Base-by-base conservation (phyloP, 2,329 filamentous ascomycete species). In the Botrytis porri region DNA sequence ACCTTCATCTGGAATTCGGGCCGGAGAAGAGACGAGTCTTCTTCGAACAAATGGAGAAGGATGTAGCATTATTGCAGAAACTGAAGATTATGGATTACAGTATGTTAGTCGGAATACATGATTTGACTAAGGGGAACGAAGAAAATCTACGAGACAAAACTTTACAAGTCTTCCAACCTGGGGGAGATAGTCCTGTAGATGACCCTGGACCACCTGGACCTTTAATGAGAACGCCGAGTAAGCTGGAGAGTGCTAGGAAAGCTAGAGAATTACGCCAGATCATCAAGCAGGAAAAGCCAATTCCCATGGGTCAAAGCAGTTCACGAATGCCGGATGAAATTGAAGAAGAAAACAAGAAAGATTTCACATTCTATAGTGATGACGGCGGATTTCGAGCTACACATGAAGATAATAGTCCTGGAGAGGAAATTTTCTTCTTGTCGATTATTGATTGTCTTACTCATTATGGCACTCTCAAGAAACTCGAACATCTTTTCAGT, bases 11-110 rank as follows among this genome's bases (percentile, higher is more conserved):
- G 48, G 94, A 98, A 80, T 89, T 98, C 77, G 96, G 96, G 18
- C 90, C 96, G 9, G 87, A 91, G 75, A 98, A 98, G 85, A 97
- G 95, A 83, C 87, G 90, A 65, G 84, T 94, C 32, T 99, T 99
- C 81, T 86, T 98, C 64, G 90, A 94, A 79, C 96, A 99, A 83
- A 89, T 99, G 80, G 89, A 94, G 77, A 89, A 88, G 74, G 96
- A 99, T 81, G 96, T 99, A 14, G 89, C 89, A 70, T 85, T 99
- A 45, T 84, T 99, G 74, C 94, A 98, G 83, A 90, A 88, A 78
- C 86, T 98, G 61, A 92, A 97, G 78, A 98, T 99, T 79, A 99
- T 99, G 96, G 96, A 99, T 82, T 99, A 99, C 83, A 98, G 95
- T 16, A 88, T 99, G 75, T 87, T 99, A 54, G 90, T 99, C 71